A percentile compares a stretch with the other conserved stretches of the same genome.
Conservation (phyloP, 1,284 basidiomycete genomes). For the Ceratobasidium papillatum region DNA sequence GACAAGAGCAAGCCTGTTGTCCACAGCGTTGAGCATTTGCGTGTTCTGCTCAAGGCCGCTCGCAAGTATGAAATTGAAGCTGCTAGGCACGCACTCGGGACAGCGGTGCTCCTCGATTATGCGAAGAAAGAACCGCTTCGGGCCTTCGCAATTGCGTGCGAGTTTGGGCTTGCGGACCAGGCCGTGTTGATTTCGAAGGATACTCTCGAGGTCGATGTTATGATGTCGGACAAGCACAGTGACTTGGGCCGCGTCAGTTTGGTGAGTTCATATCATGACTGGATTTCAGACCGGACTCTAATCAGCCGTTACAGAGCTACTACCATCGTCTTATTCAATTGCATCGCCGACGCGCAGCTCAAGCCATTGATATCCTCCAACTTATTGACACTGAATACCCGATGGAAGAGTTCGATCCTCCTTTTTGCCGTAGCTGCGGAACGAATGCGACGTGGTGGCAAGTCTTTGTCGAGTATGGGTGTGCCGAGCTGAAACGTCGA, state of each 20-base stretch:
- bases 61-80: conserved; percentile 33
- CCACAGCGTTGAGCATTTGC: conserved; percentile 18
- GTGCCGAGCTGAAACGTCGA: conserved; percentile 29
- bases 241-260: conserved; percentile 39
- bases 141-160: conserved; percentile 40
- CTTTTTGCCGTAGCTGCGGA: conserved; percentile 29
- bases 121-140: conserved; percentile 36
- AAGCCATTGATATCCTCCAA: conserved; percentile 29
- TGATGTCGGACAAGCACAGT: conserved; percentile 26
- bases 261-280: not conserved
- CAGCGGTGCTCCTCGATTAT: conserved; percentile 38
- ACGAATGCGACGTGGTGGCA: conserved; percentile 43
- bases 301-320: conserved; percentile 14
- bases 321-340: conserved; percentile 39
- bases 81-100: conserved; percentile 36
- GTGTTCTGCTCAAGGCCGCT: conserved; percentile 22
- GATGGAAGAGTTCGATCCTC: conserved; percentile 37
- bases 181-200: conserved; percentile 36
- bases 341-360: conserved; percentile 30
- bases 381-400: conserved; percentile 20
- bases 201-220: conserved; percentile 39
- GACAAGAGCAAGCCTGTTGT: conserved; percentile 32
- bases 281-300: not conserved
- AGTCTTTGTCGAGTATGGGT: conserved; percentile 34
- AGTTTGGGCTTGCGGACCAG: conserved; percentile 36